A percentile compares a stretch with the other conserved stretches of the same genome.
Evolutionary conservation across 768 basidiomycete species (phyloP).

Genomic region (Suillus alpinus): DNA sequence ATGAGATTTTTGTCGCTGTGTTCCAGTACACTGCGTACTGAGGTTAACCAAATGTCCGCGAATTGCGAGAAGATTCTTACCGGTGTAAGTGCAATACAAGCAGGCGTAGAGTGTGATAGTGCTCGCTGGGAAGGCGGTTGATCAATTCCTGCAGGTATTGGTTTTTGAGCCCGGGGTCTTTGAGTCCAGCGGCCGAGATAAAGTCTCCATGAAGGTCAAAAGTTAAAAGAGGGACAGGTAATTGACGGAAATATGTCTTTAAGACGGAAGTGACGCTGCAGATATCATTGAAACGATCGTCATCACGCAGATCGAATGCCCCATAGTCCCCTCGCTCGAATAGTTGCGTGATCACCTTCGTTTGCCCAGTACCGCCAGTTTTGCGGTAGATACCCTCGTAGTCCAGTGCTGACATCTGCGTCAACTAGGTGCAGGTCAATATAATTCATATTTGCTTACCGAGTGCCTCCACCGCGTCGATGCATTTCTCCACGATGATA

Average conservation of each 20-base stretch:
- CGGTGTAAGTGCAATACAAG: conserved; percentile 87
- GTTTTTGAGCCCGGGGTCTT: conserved; percentile 59
- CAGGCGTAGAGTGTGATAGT: conserved; percentile 78
- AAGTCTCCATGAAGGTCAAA: conserved; percentile 90
- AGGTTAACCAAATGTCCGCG: neutral
- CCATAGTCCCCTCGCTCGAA: conserved; percentile 92
- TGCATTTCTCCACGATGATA: conserved; percentile 92
- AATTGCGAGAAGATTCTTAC: conserved; percentile 39
- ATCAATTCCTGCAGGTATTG: conserved; percentile 65
- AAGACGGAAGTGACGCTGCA: conserved; percentile 95
- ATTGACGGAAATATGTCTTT: conserved; percentile 92
- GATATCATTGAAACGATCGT: conserved; percentile 93
- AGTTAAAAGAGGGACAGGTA: conserved; percentile 89
- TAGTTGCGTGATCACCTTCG: conserved; percentile 88
- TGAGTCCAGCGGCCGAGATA: conserved; percentile 68
- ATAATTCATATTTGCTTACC: conserved; percentile 47
- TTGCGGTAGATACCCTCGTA: conserved; percentile 99
- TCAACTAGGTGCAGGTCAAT: neutral
- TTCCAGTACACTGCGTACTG: conserved; percentile 49
- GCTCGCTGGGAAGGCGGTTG: conserved; percentile 75
- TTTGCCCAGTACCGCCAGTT: conserved; percentile 88
- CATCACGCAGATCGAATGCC: conserved; percentile 84
- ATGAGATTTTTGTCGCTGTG: conserved; percentile 79
- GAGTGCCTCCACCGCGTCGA: conserved; percentile 84
- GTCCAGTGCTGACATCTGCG: conserved; percentile 65